Conservation (phyloP, 306 rosid genomes). For the Acacia confusa region DNA sequence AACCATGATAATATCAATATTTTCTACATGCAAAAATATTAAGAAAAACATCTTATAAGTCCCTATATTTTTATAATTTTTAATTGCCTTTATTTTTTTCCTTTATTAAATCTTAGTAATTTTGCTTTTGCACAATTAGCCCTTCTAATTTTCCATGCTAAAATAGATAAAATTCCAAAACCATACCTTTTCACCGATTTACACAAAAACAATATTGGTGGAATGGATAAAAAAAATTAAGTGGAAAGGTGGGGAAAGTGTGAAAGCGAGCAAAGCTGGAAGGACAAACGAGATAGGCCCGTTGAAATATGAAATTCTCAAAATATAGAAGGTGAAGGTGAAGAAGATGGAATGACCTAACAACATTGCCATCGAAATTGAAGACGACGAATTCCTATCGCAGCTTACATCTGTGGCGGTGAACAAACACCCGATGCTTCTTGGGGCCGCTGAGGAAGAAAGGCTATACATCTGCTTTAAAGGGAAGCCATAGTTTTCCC, state of each 20-base stretch:
- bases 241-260: background rate
- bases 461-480: conserved; percentile 46
- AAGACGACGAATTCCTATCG: conserved; percentile 51
- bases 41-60: too few relatives aligned
- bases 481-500: conserved; percentile 31
- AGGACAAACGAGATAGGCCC: background rate
- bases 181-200: too few relatives aligned
- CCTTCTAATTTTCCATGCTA: too few relatives aligned
- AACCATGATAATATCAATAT: too few relatives aligned
- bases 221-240: too few relatives aligned
- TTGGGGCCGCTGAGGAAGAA: background rate
- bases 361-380: conserved; percentile 25
- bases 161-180: too few relatives aligned
- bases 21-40: too few relatives aligned
- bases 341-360: background rate
- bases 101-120: too few relatives aligned
- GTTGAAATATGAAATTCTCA: background rate
- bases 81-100: too few relatives aligned
- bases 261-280: background rate
- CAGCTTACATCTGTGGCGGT: conserved; percentile 48
- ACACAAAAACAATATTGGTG: too few relatives aligned
- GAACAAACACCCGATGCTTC: conserved; percentile 44
- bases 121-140: too few relatives aligned
- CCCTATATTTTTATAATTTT: too few relatives aligned
- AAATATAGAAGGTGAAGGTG: background rate